Conservation (phyloP, 116 monocot species). For the Thalassia testudinum region DNA sequence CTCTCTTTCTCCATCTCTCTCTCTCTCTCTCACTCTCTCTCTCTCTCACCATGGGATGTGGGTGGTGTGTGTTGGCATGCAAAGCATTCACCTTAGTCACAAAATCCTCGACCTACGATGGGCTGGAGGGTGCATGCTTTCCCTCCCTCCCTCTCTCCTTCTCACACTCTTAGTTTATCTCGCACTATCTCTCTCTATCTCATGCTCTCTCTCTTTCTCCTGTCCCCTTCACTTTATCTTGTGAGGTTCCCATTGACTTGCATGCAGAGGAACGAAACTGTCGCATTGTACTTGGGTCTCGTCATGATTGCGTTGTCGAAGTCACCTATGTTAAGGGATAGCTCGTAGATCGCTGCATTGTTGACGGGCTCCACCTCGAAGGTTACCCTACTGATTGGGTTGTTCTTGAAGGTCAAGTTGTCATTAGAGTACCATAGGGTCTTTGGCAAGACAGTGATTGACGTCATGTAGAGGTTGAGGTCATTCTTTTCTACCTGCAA, state of each 20-base stretch:
- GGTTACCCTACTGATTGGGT: background rate
- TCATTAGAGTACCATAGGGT: constrained; percentile 22
- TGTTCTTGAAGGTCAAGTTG: background rate
- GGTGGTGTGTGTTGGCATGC: no score
- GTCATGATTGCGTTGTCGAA: constrained; percentile 6
- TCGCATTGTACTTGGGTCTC: constrained; percentile 42
- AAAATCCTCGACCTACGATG: no score
- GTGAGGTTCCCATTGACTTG: constrained; percentile 41
- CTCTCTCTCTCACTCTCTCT: no score
- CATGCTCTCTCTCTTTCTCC: no score
- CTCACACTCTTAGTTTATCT: no score
- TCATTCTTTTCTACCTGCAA: constrained; percentile 12
- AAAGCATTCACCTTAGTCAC: no score
- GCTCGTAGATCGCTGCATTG: constrained; percentile 12
- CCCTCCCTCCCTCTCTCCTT: no score
- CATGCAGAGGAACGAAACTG: constrained; percentile 29
- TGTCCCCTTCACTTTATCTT: no score
- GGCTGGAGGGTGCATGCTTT: no score
- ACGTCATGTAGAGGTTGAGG: constrained; percentile 14
- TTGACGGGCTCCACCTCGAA: constrained; percentile 13
- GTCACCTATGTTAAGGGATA: background rate
- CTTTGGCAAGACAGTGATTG: constrained; percentile 1
- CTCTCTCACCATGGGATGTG: no score
- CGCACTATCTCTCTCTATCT: no score
- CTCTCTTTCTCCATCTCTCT: no score